A percentile compares a stretch with the other conserved stretches of the same genome.
These are phyloP conservation scores for Thielaviopsis euricoi DNA, from an alignment of 2,329 filamentous ascomycete genomes.

Conservation along the genomic window DNA sequence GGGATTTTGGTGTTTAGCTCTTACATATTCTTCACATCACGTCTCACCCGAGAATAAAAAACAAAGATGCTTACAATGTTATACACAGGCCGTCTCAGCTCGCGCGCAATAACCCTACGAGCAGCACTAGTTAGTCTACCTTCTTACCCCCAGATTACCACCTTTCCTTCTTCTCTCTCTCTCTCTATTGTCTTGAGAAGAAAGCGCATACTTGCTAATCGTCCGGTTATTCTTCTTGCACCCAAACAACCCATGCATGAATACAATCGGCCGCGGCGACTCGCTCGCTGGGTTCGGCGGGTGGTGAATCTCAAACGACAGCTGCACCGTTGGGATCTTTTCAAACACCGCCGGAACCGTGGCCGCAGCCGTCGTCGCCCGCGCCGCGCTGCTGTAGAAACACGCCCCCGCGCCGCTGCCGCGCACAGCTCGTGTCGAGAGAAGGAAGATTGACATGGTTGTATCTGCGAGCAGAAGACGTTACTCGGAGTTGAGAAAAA, in stretches of 20 bases:
- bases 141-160: too few species aligned
- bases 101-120: conserved; percentile 57
- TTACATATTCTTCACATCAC: too few species aligned
- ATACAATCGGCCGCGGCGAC: conserved; percentile 50
- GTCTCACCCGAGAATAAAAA: too few species aligned
- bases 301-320: conserved; percentile 52
- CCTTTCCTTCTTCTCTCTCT: not conserved
- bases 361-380: not conserved
- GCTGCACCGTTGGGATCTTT: conserved; percentile 16
- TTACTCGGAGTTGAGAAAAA: not conserved
- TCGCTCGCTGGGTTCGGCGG: conserved; percentile 28
- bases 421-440: not conserved
- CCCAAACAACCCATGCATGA: conserved; percentile 86
- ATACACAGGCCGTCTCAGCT: conserved; percentile 67
- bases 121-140: not conserved
- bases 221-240: conserved; percentile 89
- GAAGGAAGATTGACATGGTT: conserved; percentile 4
- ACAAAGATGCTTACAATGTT: conserved; percentile 42
- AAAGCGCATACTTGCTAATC: conserved; percentile 78
- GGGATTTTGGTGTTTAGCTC: too few species aligned
- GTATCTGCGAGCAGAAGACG: not conserved
- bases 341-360: conserved; percentile 1
- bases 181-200: not conserved
- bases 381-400: conserved; percentile 5
- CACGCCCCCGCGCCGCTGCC: not conserved